Evolutionary conservation across 345 rosid species (phyloP).

Genomic region (Odontarrhena argentea): DNA sequence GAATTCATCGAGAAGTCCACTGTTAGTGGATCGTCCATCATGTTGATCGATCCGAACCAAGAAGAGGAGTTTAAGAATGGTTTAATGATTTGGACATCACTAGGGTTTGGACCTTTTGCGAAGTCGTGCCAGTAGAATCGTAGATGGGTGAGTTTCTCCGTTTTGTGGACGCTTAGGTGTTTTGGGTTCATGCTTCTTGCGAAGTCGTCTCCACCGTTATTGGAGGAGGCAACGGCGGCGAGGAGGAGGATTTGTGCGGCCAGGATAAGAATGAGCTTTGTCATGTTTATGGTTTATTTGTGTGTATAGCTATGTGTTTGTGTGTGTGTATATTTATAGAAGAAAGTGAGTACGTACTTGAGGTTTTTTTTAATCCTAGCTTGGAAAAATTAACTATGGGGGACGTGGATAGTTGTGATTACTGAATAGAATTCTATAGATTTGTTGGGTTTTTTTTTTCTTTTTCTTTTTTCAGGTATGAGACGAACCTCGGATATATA

Average conservation of each 20-base stretch:
- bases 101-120: slow-evolving; percentile 35
- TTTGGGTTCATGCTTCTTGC: slow-evolving; percentile 26
- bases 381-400: too few relatives aligned
- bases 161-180: slow-evolving; percentile 14
- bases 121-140: slow-evolving; percentile 51
- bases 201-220: neutral
- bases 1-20: slow-evolving; percentile 35
- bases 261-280: neutral
- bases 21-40: slow-evolving; percentile 49
- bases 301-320: neutral
- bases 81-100: slow-evolving; percentile 21
- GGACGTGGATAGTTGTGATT: too few relatives aligned
- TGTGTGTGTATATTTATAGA: neutral
- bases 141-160: slow-evolving; percentile 47
- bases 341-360: neutral
- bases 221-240: neutral
- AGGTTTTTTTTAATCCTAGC: neutral
- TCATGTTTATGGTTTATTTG: slow-evolving; percentile 2
- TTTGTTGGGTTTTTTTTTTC: too few relatives aligned
- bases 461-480: too few relatives aligned
- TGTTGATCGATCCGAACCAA: slow-evolving; percentile 30
- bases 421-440: too few relatives aligned
- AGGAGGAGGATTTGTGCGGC: slow-evolving; percentile 13
- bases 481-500: too few relatives aligned
- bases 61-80: slow-evolving; percentile 29